phyloP scores from a whole-genome alignment of 2,329 filamentous ascomycete species.

The Pseudohalonectria lignicola region DNA sequence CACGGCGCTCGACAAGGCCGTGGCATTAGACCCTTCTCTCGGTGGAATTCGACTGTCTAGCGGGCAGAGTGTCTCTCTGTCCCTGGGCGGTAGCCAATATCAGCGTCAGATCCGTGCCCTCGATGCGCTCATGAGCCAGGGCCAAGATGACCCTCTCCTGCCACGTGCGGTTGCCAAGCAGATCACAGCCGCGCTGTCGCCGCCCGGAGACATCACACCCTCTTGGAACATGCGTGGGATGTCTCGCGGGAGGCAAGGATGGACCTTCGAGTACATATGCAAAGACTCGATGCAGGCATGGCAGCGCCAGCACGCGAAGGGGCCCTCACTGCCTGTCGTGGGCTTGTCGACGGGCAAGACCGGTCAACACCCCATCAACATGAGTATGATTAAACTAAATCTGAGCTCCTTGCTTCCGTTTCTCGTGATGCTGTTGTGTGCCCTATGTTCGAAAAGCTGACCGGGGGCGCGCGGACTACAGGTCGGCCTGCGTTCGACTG shows the following conservation, averaged over 20 bases:
- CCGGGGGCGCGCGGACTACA: conserved; percentile 25
- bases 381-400: conserved; percentile 27
- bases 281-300: conserved; percentile 40
- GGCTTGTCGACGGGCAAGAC: conserved; percentile 38
- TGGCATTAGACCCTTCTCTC: conserved; percentile 13
- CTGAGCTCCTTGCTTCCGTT: neutral
- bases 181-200: conserved; percentile 30
- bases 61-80: conserved; percentile 7
- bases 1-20: conserved; percentile 15
- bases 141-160: conserved; percentile 31
- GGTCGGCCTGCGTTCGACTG: conserved; percentile 52
- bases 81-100: conserved; percentile 10
- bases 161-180: conserved; percentile 39
- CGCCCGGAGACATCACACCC: conserved; percentile 29
- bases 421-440: neutral
- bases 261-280: conserved; percentile 43
- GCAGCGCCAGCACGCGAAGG: conserved; percentile 33
- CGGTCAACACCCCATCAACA: conserved; percentile 29
- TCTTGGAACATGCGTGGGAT: conserved; percentile 35
- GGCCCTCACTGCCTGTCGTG: conserved; percentile 25
- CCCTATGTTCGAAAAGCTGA: conserved; percentile 5
- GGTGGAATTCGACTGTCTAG: conserved; percentile 21
- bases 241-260: conserved; percentile 33
- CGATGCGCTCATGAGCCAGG: conserved; percentile 37
- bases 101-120: conserved; percentile 29